Base-by-base conservation (phyloP, 2,329 filamentous ascomycete genomes). In the Alternaria sp. region DNA sequence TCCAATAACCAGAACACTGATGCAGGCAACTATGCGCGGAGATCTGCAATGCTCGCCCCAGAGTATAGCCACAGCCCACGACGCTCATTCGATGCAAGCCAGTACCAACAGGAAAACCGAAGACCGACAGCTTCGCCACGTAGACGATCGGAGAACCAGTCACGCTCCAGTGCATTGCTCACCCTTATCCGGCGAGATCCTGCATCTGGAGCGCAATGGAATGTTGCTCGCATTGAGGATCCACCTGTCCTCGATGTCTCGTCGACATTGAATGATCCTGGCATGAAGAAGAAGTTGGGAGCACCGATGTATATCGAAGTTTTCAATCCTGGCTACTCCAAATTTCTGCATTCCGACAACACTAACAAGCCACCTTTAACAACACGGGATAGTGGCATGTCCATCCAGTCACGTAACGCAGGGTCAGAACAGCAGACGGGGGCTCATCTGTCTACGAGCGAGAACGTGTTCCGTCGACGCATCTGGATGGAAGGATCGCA, bases 281-380 rank as follows among this genome's bases (percentile, higher is more conserved):
- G 66, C 17, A 64, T 69, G 19, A 77, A 75, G 45, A 72, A 69
- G 45, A 83, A 79, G 65, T 73, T 76, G 17, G 82, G 82, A 19
- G 74, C 81, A 8, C 83, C 83, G 0, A 66, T 84, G 45, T 83
- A 81, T 47, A 82, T 90, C 11, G 86, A 89, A 55, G 84, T 90
- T 11, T 83, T 81, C 9, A 89, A 87, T 23, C 85, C 86, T 2
- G 87, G 87, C 15, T 90, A 90, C 71, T 82, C 80, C 43, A 86
- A 86, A 57, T 89, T 90, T 67, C 75, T 84, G 10, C 70, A 80
- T 67, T 67, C 71, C 5, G 66, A 69, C 10, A 45, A 73, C 64
- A 43, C 73, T 62, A 43, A 59, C 13, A 58, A 62, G 28, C 62
- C 70, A 40, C 43, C 62, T 15, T 54, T 72, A 9, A 32, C 57